These are phyloP conservation scores for Fonsecaea multimorphosa DNA, from an alignment of 2,329 filamentous ascomycete species.

Conservation along the genomic window DNA sequence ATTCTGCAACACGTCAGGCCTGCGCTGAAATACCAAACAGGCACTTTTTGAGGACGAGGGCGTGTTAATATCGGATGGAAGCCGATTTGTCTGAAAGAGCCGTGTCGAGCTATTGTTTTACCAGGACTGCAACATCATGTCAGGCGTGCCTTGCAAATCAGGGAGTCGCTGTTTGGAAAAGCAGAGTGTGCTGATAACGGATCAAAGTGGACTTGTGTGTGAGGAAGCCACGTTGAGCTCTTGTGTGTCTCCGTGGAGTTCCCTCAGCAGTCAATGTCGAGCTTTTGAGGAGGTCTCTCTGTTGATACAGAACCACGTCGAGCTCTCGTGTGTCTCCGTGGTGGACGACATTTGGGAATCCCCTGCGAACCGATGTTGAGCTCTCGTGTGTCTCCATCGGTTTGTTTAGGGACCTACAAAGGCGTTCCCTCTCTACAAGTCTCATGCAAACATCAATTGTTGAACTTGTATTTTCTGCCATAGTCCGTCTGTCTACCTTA, in stretches of 20 bases:
- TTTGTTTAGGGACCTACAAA: background rate
- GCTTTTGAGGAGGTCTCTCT: background rate
- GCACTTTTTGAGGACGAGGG: background rate
- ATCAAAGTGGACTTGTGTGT: background rate
- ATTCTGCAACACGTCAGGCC: background rate
- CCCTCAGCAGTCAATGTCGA: background rate
- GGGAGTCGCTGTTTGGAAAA: background rate
- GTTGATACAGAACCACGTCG: background rate
- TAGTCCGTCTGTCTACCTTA: background rate
- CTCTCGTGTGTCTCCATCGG: background rate
- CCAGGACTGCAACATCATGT: background rate
- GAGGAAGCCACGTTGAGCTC: constrained; percentile 1
- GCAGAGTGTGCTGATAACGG: background rate
- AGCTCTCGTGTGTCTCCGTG: background rate
- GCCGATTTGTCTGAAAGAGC: background rate
- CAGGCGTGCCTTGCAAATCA: background rate
- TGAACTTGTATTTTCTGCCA: background rate
- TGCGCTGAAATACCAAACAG: background rate
- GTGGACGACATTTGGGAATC: background rate
- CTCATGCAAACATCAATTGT: background rate
- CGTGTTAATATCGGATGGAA: background rate
- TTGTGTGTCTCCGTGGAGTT: background rate
- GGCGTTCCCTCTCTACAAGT: background rate
- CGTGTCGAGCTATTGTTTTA: background rate
- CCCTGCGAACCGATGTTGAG: background rate